phyloP scores from a whole-genome alignment of 106 monocot species.

The Acorus gramineus region DNA sequence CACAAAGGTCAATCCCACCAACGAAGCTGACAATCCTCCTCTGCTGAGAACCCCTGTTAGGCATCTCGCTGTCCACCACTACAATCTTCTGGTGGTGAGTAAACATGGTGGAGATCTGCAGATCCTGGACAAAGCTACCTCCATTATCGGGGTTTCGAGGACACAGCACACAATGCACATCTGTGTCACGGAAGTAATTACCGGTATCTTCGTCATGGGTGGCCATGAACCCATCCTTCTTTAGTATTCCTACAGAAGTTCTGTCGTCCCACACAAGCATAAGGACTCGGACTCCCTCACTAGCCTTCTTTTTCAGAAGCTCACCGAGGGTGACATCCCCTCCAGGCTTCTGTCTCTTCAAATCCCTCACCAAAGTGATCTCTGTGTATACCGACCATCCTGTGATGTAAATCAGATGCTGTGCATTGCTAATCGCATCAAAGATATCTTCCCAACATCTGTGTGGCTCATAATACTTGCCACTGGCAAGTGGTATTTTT shows the following conservation, averaged over 20 bases:
- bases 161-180: constrained; percentile 31
- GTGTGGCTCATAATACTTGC: constrained; percentile 7
- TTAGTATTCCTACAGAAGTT: constrained; percentile 21
- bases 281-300: constrained; percentile 30
- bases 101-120: constrained; percentile 34
- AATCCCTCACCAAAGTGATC: constrained; percentile 25
- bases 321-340: constrained; percentile 19
- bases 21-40: constrained; percentile 26
- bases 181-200: constrained; percentile 22
- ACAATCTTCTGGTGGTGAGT: constrained; percentile 43
- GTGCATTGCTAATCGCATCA: constrained; percentile 23
- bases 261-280: constrained; percentile 44
- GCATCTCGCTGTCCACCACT: constrained; percentile 14
- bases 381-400: constrained; percentile 44
- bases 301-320: constrained; percentile 35
- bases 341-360: constrained; percentile 6
- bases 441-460: constrained; percentile 41
- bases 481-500: constrained; percentile 13
- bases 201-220: constrained; percentile 39
- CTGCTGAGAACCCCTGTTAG: not conserved
- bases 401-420: constrained; percentile 24
- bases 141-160: constrained; percentile 29
- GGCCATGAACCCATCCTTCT: constrained; percentile 33
- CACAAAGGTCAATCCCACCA: constrained; percentile 39
- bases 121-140: constrained; percentile 22